phyloP scores from a whole-genome alignment of 192 early-diverging fungal species.

The Fimicolochytrium jonesii region DNA sequence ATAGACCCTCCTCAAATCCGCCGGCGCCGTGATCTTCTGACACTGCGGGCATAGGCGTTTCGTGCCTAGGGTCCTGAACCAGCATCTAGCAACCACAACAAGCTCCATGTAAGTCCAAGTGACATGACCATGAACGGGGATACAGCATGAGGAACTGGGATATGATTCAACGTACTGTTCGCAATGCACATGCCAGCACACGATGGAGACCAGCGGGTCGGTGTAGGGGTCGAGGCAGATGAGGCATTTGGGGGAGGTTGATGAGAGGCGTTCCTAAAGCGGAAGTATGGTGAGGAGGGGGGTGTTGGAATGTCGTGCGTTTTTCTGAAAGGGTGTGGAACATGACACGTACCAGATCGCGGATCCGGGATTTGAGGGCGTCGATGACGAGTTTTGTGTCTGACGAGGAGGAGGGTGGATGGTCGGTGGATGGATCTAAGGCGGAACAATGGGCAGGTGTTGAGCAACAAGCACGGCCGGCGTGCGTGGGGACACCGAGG shows the following conservation, averaged over 20 bases:
- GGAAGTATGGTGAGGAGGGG: too few relatives aligned
- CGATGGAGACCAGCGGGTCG: conserved; percentile 67
- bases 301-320: too few relatives aligned
- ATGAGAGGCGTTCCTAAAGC: too few relatives aligned
- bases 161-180: conserved; percentile 55
- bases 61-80: conserved; percentile 77
- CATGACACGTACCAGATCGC: conserved; percentile 55
- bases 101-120: too few relatives aligned
- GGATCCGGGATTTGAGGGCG: conserved; percentile 66
- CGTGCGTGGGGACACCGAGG: too few relatives aligned
- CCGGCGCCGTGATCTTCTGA: conserved; percentile 77
- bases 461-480: too few relatives aligned
- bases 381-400: conserved; percentile 72
- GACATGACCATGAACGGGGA: too few relatives aligned
- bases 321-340: neutral
- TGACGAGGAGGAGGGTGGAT: neutral
- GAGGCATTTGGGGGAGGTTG: conserved; percentile 62
- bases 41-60: conserved; percentile 90
- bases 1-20: conserved; percentile 77
- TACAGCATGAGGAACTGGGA: too few relatives aligned
- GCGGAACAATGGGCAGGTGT: too few relatives aligned
- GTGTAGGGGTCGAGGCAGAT: conserved; percentile 75
- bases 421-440: too few relatives aligned
- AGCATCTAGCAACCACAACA: too few relatives aligned
- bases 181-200: conserved; percentile 93